Base-by-base conservation (phyloP, 768 basidiomycete genomes). In the Cyathus striatus region DNA sequence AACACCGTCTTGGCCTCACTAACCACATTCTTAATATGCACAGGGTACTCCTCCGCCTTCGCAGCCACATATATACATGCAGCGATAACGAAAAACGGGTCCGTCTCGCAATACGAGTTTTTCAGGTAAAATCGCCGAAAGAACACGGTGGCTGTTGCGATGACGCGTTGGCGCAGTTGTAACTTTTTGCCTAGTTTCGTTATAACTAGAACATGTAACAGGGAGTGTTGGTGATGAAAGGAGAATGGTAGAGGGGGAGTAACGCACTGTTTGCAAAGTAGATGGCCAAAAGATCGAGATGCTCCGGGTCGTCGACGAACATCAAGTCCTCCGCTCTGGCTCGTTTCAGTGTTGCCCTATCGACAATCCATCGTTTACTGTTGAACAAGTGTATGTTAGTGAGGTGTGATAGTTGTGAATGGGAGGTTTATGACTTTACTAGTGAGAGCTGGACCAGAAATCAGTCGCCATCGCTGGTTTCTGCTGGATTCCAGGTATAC, bases 81-180 rank as follows among this genome's bases (percentile, higher is more conserved):
- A 0, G 92, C 82, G 34, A 93, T 81, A 39, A 97, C 93, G 44
- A 94, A 72, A 54, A 90, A 93, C 0, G 92, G 92, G 50, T 98
- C 96, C 0, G 95, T 97, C 59, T 96, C 93, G 68, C 89, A 92
- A 57, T 93, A 95, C 6, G 82, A 75, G 59, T 95, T 97, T 69
- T 95, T 95, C 54, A 95, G 68, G 62, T 98, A 99, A 65, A 97
- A 98, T n/a, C 96, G 73, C 26, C 89, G 81, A 63, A 98, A 96
- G 66, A 91, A 98, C 30, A 97, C 86, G 38, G 86, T 91, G 18
- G 95, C 92, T 1, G 93, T 97, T 3, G 95, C 91, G 43, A 93
- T 88, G 3, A 89, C 90, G 33, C 93, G 79, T 62, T 98, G 96
- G 22, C 92, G 80, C 9, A 97, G 71, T 32, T 70, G 68, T 30